phyloP scores from a whole-genome alignment of 371 early-diverging fungal genomes.

The Hamiltosporidium tvaerminnensis region DNA sequence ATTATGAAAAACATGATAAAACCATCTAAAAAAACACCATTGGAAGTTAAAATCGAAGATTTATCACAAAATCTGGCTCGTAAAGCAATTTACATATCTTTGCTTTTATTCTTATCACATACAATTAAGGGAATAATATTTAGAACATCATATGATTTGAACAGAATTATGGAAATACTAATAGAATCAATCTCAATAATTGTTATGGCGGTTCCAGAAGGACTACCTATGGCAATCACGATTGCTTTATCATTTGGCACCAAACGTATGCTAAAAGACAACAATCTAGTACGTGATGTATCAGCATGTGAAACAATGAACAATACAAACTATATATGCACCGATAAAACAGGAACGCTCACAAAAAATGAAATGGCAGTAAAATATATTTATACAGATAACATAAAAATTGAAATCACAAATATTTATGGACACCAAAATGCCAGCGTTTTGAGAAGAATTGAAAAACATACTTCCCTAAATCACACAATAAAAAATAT shows the following conservation, averaged over 20 bases:
- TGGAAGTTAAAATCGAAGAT: not conserved
- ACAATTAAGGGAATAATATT: not conserved
- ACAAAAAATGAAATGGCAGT: slow-evolving; percentile 84
- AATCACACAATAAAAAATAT: slow-evolving; percentile 38
- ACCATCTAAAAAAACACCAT: not conserved
- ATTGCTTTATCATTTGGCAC: slow-evolving; percentile 6
- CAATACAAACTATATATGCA: slow-evolving; percentile 77
- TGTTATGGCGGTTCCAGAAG: slow-evolving; percentile 7
- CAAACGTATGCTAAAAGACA: slow-evolving; percentile 62
- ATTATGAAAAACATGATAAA: not conserved
- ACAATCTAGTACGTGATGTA: slow-evolving; percentile 73
- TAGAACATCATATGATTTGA: not conserved
- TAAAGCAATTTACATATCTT: not conserved
- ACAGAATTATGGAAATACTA: not conserved
- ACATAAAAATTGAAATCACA: not conserved
- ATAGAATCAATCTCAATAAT: slow-evolving; percentile 3
- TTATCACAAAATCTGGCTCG: not conserved
- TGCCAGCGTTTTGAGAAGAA: not conserved
- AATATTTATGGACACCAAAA: not conserved
- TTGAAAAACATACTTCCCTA: not conserved
- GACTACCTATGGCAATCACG: slow-evolving; percentile 4
- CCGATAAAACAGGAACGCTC: slow-evolving; percentile 84
- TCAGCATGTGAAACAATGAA: slow-evolving; percentile 91
- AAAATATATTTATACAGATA: slow-evolving; percentile 4
- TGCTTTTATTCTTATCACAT: not conserved